Conservation (phyloP, 1,139 yeast genomes). For the Entelexis sorbosivorans region DNA sequence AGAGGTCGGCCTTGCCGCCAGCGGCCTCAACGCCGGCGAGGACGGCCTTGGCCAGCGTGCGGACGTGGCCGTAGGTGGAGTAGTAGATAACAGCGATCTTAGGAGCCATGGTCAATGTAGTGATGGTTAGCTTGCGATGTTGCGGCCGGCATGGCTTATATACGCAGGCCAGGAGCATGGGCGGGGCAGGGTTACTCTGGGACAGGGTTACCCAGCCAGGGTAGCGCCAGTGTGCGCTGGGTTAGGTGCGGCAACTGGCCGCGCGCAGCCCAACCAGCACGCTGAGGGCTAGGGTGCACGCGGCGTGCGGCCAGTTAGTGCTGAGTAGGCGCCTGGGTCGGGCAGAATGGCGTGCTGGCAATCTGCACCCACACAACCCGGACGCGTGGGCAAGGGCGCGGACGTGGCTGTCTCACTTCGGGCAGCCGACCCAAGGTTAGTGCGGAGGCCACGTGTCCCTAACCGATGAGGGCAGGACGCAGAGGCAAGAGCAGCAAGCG, state of each 20-base stretch:
- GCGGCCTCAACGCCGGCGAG: slow-evolving; percentile 62
- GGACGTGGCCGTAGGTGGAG: slow-evolving; percentile 72
- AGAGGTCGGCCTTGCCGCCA: slow-evolving; percentile 62
- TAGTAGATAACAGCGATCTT: slow-evolving; percentile 62
- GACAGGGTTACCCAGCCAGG: background rate
- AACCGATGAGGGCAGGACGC: background rate
- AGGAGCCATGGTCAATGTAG: slow-evolving; percentile 34
- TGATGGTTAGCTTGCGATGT: background rate
- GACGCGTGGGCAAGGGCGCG: background rate
- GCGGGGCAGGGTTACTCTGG: background rate
- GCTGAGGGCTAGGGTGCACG: background rate
- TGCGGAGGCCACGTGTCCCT: background rate
- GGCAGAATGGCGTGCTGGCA: background rate
- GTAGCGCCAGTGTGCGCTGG: background rate
- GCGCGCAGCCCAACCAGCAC: background rate
- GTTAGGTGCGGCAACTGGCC: background rate
- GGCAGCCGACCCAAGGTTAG: background rate
- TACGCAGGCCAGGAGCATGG: background rate
- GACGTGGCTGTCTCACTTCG: background rate
- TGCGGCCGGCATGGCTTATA: background rate
- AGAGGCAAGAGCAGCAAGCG: background rate
- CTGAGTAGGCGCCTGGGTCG: too few species aligned
- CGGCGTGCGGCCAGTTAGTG: too few species aligned
- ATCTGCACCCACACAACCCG: background rate
- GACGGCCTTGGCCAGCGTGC: slow-evolving; percentile 55